Percentiles rank a stretch among this genome's conserved stretches.
Evolutionary conservation across 495 filamentous ascomycete genomes (phyloP).

Genomic region (Penicillium egyptiacum): DNA sequence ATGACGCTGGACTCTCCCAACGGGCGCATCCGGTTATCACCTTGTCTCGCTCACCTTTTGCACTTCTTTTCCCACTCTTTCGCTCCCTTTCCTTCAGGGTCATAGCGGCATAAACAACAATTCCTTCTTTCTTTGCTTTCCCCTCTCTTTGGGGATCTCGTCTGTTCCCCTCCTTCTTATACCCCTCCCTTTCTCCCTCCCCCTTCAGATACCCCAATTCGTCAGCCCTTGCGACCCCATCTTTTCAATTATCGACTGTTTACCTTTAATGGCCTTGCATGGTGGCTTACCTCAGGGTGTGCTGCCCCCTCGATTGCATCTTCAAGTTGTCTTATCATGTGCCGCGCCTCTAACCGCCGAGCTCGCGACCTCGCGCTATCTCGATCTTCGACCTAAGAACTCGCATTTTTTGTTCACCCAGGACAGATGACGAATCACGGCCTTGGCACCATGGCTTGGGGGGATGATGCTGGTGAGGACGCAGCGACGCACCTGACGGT

Average conservation of each 20-base stretch:
- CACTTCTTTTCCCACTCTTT: conserved; percentile 8
- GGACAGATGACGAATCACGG: conserved; percentile 16
- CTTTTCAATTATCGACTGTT: conserved; percentile 27
- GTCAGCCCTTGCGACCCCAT: conserved; percentile 25
- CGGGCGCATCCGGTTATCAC: conserved; percentile 27
- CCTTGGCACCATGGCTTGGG: conserved; percentile 19
- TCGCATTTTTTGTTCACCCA: conserved; percentile 14
- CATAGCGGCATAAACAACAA: not conserved
- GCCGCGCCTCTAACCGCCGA: conserved; percentile 32
- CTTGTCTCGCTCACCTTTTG: conserved; percentile 14
- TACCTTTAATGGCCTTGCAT: conserved; percentile 39
- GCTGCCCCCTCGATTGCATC: conserved; percentile 25
- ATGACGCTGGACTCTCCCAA: conserved; percentile 22
- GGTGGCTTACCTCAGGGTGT: conserved; percentile 34
- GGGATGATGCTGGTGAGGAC: conserved; percentile 12
- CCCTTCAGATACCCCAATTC: conserved; percentile 22
- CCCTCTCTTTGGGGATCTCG: conserved; percentile 7
- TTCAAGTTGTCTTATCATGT: conserved; percentile 39
- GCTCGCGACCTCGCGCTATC: conserved; percentile 39
- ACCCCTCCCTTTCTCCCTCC: conserved; percentile 21
- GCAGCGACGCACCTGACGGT: conserved; percentile 23
- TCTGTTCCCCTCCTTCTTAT: conserved; percentile 11
- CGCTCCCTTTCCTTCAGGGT: conserved; percentile 7
- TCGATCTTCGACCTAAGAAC: conserved; percentile 18
- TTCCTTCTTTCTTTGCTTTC: conserved; percentile 6